Evolutionary conservation across 345 rosid genomes (phyloP).

Genomic region (Triadica sebifera): DNA sequence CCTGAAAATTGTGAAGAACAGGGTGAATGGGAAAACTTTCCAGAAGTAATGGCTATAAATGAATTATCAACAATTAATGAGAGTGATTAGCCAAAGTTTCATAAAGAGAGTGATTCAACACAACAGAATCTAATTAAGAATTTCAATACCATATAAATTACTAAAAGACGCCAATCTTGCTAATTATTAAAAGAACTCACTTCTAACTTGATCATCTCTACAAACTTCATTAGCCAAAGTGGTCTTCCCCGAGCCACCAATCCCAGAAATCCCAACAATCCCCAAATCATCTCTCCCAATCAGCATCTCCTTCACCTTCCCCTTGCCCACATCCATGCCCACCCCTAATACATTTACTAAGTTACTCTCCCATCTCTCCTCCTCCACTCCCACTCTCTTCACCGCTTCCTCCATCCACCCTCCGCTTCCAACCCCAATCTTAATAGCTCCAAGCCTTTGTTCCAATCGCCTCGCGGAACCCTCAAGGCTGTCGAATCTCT

Average conservation of each 20-base stretch:
- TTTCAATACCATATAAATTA: too few species aligned
- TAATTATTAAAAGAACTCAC: slow-evolving; percentile 38
- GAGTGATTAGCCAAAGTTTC: background rate
- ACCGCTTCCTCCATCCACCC: slow-evolving; percentile 64
- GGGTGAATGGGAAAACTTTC: too few species aligned
- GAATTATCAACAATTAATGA: background rate
- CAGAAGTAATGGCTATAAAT: too few species aligned
- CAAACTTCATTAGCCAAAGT: slow-evolving; percentile 71
- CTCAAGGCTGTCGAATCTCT: slow-evolving; percentile 54
- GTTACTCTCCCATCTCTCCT: slow-evolving; percentile 34
- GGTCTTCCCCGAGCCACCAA: slow-evolving; percentile 90
- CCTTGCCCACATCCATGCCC: slow-evolving; percentile 66
- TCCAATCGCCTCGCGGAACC: slow-evolving; percentile 39
- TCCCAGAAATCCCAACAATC: slow-evolving; percentile 66
- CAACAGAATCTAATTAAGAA: background rate
- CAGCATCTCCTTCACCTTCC: slow-evolving; percentile 70
- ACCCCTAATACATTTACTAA: slow-evolving; percentile 34
- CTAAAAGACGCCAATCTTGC: background rate
- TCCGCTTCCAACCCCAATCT: slow-evolving; percentile 47
- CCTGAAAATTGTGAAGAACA: slow-evolving; percentile 33
- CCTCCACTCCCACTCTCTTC: slow-evolving; percentile 45
- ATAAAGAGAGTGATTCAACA: background rate
- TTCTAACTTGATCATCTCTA: slow-evolving; percentile 54
- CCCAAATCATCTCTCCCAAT: slow-evolving; percentile 33
- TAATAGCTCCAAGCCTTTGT: slow-evolving; percentile 55